Conservation (phyloP, 2,329 filamentous ascomycete species). For the Aureobasidium leucospermi region DNA sequence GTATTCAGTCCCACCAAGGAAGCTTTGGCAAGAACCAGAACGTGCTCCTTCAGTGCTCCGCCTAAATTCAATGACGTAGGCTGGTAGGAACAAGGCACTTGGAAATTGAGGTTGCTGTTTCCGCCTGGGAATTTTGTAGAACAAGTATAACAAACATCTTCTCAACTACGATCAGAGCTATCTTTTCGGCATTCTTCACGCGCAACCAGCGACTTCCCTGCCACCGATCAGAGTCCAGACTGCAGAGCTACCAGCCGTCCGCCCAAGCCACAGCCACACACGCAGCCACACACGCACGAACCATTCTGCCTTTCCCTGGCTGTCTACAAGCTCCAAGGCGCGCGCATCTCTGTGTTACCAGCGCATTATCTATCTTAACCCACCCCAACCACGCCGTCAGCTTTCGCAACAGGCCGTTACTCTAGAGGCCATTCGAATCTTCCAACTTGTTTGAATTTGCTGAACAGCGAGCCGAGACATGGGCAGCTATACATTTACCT, state of each 20-base stretch:
- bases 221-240: neutral
- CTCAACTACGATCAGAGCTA: too few species aligned
- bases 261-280: conserved; percentile 1
- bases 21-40: too few species aligned
- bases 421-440: neutral
- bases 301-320: neutral
- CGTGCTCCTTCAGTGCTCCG: too few species aligned
- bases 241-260: neutral
- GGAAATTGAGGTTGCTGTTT: too few species aligned
- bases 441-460: neutral
- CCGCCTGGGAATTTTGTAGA: neutral
- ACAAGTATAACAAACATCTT: neutral
- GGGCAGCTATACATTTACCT: conserved; percentile 64
- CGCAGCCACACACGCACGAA: conserved; percentile 5
- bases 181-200: too few species aligned
- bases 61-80: neutral
- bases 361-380: conserved; percentile 9
- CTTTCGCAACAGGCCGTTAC: conserved; percentile 1
- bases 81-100: neutral
- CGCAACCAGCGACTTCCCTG: neutral
- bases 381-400: neutral
- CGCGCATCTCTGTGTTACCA: conserved; percentile 11
- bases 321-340: conserved; percentile 9
- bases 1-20: too few species aligned
- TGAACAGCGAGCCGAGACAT: conserved; percentile 33